phyloP scores from a whole-genome alignment of 305 asterid species.

The Rubia peregrina region DNA sequence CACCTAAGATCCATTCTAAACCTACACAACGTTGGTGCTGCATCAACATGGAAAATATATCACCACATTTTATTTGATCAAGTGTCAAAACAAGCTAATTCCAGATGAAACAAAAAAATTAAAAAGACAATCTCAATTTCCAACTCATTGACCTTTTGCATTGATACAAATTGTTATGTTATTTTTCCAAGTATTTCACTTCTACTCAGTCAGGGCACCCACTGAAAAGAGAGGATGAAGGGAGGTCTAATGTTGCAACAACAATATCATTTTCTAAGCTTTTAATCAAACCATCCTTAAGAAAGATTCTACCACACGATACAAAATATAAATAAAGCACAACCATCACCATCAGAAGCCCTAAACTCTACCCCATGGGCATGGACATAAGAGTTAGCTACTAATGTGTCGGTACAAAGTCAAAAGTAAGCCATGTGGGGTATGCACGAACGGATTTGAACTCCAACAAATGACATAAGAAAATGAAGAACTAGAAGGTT shows the following conservation, averaged over 20 bases:
- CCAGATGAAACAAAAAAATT: not conserved
- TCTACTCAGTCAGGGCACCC: not conserved
- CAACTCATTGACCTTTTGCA: not conserved
- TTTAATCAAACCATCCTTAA: not conserved
- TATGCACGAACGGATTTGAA: not conserved
- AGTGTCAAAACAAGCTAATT: not conserved
- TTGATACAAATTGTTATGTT: not conserved
- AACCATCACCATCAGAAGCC: not conserved
- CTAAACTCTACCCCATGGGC: not conserved
- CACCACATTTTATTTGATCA: slow-evolving; percentile 2
- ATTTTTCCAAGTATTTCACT: not conserved
- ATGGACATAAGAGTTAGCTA: not conserved
- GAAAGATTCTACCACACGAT: not conserved
- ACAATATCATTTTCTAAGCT: not conserved
- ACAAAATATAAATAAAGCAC: not conserved
- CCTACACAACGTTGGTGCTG: no score
- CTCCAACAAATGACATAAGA: not conserved
- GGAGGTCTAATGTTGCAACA: not conserved
- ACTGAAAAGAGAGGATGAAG: not conserved
- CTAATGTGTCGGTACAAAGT: not conserved
- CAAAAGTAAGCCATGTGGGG: not conserved
- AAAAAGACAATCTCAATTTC: not conserved
- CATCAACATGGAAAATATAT: not conserved
- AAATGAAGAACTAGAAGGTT: not conserved
- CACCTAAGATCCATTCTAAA: no score